Percentiles rank a stretch among this genome's conserved stretches.
Evolutionary conservation across 2,329 filamentous ascomycete species (phyloP).

Genomic region (Zopfia rhizophila): DNA sequence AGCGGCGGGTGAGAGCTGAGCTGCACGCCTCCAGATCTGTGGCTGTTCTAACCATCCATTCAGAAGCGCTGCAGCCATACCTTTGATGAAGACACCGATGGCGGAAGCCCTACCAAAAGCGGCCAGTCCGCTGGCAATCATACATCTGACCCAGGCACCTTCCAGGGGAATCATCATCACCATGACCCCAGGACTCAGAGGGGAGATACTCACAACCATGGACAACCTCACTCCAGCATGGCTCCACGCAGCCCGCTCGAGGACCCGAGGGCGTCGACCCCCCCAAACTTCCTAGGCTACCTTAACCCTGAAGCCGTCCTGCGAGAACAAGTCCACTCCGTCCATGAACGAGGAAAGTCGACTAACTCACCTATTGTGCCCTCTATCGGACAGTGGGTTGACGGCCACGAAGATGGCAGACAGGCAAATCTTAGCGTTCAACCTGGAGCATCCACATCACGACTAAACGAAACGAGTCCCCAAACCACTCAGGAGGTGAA

Average conservation of each 20-base stretch:
- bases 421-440: constrained; percentile 26
- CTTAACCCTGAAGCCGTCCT: constrained; percentile 60
- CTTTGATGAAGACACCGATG: constrained; percentile 49
- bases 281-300: constrained; percentile 58
- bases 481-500: constrained; percentile 43
- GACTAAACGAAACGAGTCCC: constrained; percentile 43
- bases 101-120: constrained; percentile 52
- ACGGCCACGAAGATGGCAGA: constrained; percentile 38
- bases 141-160: constrained; percentile 41
- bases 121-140: constrained; percentile 43
- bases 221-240: constrained; percentile 37
- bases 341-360: constrained; percentile 39
- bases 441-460: constrained; percentile 34
- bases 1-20: constrained; percentile 48
- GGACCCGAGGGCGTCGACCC: constrained; percentile 42
- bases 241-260: constrained; percentile 45
- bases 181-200: constrained; percentile 38
- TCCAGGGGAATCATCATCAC: constrained; percentile 29
- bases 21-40: constrained; percentile 18
- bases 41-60: constrained; percentile 32
- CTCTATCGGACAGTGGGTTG: constrained; percentile 50
- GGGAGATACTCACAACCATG: constrained; percentile 32
- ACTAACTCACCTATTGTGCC: constrained; percentile 40
- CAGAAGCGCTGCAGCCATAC: constrained; percentile 57
- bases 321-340: constrained; percentile 52